Evolutionary conservation across 129 eudicot genomes (phyloP).

Genomic region (Artemisia tridentata): DNA sequence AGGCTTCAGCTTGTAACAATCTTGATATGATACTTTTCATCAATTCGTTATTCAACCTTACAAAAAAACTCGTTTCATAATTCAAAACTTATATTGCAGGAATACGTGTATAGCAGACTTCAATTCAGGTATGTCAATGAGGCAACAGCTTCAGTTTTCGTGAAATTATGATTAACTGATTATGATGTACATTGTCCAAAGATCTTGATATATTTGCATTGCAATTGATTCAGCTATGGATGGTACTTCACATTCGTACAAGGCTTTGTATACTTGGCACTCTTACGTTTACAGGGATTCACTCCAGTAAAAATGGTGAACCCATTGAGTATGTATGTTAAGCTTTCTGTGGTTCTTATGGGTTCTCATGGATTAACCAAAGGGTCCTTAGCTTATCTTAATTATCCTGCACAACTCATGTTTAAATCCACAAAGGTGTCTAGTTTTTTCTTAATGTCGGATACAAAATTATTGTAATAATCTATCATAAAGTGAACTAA

Average conservation of each 20-base stretch:
- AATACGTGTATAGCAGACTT: slow-evolving; percentile 66
- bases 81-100: slow-evolving; percentile 45
- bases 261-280: slow-evolving; percentile 82
- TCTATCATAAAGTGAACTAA: slow-evolving; percentile 3
- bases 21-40: background rate
- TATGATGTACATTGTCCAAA: slow-evolving; percentile 3
- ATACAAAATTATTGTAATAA: background rate
- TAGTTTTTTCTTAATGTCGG: background rate
- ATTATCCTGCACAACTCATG: slow-evolving; percentile 96
- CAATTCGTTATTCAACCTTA: slow-evolving; percentile 4
- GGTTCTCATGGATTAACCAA: slow-evolving; percentile 95
- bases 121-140: slow-evolving; percentile 49
- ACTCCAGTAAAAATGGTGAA: slow-evolving; percentile 93
- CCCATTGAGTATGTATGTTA: slow-evolving; percentile 88
- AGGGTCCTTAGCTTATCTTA: slow-evolving; percentile 91
- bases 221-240: slow-evolving; percentile 70
- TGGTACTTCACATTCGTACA: slow-evolving; percentile 96
- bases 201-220: slow-evolving; percentile 15
- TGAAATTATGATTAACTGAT: background rate
- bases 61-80: background rate
- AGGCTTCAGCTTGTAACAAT: background rate
- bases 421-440: slow-evolving; percentile 93
- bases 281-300: slow-evolving; percentile 75
- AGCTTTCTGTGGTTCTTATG: slow-evolving; percentile 94
- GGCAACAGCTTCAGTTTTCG: background rate